These are phyloP conservation scores for Pythium volutum DNA, from an alignment of 352 stramenopile genomes.

Conservation along the genomic window DNA sequence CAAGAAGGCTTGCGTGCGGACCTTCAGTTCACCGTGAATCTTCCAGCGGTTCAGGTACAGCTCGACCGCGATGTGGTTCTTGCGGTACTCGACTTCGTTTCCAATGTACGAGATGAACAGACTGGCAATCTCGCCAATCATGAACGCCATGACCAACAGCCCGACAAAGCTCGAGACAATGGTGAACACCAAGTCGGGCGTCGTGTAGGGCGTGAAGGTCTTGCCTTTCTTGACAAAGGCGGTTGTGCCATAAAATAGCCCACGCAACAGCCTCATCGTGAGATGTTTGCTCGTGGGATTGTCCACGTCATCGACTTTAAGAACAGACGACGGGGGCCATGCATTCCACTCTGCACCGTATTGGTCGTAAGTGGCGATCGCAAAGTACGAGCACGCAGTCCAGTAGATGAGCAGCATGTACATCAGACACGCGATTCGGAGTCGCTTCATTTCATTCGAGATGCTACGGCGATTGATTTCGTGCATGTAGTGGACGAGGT, in stretches of 20 bases:
- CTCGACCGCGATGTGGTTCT: conserved; percentile 68
- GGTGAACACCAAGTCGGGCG: conserved; percentile 41
- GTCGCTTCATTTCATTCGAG: conserved; percentile 56
- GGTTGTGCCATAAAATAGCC: conserved; percentile 53
- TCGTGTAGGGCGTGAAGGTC: conserved; percentile 48
- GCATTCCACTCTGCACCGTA: conserved; percentile 48
- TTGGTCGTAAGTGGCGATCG: conserved; percentile 41
- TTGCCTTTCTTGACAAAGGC: conserved; percentile 66
- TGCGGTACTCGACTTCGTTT: conserved; percentile 69
- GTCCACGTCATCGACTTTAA: conserved; percentile 24
- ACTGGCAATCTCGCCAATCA: conserved; percentile 70
- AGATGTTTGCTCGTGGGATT: conserved; percentile 30
- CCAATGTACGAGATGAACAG: conserved; percentile 71
- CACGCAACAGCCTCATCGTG: conserved; percentile 42
- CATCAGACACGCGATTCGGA: conserved; percentile 39
- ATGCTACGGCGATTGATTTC: conserved; percentile 63
- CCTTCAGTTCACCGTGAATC: conserved; percentile 39
- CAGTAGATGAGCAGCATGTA: conserved; percentile 68
- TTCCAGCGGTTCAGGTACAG: conserved; percentile 53
- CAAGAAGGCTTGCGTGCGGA: conserved; percentile 46
- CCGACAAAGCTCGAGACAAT: conserved; percentile 55
- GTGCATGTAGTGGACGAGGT: conserved; percentile 53
- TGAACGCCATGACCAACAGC: conserved; percentile 58
- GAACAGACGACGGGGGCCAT: conserved; percentile 35
- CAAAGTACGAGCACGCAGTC: conserved; percentile 53